Base-by-base conservation (phyloP, 2,329 filamentous ascomycete genomes). In the Xylariaceae sp. region DNA sequence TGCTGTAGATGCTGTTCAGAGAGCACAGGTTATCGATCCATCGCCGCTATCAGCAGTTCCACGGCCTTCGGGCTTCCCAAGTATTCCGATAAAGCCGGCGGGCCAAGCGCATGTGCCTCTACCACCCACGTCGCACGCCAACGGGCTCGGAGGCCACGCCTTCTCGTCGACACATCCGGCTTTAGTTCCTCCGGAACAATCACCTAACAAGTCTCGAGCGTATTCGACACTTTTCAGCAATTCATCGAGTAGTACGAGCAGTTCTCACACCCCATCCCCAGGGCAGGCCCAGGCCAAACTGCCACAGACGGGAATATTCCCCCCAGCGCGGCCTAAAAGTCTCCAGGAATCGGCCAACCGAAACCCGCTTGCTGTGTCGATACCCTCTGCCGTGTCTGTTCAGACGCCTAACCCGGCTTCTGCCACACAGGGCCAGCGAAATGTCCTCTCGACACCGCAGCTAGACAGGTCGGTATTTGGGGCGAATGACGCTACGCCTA, bases 101-200 rank as follows among this genome's bases (percentile, higher is more conserved):
- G 65, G 60, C 29, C 68, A 62, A 56, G 60, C 56, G 42, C 66
- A 57, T 53, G 63, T 56, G 39, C 63, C 59, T 45, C 64, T 58
- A 30, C 63, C 63, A 6, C 61, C 56, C 39, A 66, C 66, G 9
- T 60, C 66, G 3, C 67, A 67, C 37, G 49, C 65, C 27, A 71
- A 69, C 48, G 67, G 65, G 5, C 64, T 67, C 32, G 67, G 64
- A 19, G 62, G 62, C 55, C 71, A 76, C 47, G 70, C 73, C 3
- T 76, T 75, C 58, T 72, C 73, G n/a, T 73, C 72, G 4, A 70
- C 71, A 27, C 73, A 75, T 55, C 73, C 74, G 8, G 72, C 62
- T 50, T 63, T 76, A 29, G 71, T 70, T 2, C 73, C 73, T 26
- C 73, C 74, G 2, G 65, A 71, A 47, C 71, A 71, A 60, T 74